phyloP scores from a whole-genome alignment of 345 rosid species.

The Sonneratia caseolaris region DNA sequence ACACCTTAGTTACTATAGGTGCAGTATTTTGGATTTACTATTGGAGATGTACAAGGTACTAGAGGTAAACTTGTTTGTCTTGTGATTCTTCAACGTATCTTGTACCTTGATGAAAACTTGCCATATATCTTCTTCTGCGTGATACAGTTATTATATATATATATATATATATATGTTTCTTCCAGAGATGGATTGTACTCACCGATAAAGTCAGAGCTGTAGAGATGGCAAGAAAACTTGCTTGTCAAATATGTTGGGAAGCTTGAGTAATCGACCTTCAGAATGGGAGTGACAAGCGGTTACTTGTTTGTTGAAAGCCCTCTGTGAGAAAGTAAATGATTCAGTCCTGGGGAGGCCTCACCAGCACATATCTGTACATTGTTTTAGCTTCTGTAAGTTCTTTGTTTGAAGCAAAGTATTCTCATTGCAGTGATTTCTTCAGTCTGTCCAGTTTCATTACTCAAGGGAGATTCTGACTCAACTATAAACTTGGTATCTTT shows the following conservation, averaged over 20 bases:
- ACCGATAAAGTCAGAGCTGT: constrained; percentile 64
- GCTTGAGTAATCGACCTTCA: constrained; percentile 92
- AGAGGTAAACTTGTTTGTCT: constrained; percentile 43
- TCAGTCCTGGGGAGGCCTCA: constrained; percentile 12
- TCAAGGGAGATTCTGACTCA: constrained; percentile 2
- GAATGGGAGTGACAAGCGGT: constrained; percentile 89
- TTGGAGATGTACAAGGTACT: constrained; percentile 92
- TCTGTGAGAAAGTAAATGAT: constrained; percentile 61
- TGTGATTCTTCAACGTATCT: background rate
- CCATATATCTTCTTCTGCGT: background rate
- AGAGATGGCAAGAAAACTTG: constrained; percentile 71
- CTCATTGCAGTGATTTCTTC: background rate
- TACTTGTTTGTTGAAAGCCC: constrained; percentile 93
- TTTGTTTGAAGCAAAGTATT: constrained; percentile 4
- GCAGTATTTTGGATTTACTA: constrained; percentile 64
- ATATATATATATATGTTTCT: background rate
- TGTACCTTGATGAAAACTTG: background rate
- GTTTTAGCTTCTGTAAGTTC: constrained; percentile 33
- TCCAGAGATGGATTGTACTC: constrained; percentile 88
- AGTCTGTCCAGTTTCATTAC: constrained; percentile 3
- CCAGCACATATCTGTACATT: constrained; percentile 19
- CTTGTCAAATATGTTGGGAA: constrained; percentile 87
- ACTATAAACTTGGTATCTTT: background rate
- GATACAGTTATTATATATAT: background rate
- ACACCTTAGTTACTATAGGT: constrained; percentile 47